Evolutionary conservation across 176 grass and related monocot species (phyloP).

Genomic region (Cenchrus fungigraminus): DNA sequence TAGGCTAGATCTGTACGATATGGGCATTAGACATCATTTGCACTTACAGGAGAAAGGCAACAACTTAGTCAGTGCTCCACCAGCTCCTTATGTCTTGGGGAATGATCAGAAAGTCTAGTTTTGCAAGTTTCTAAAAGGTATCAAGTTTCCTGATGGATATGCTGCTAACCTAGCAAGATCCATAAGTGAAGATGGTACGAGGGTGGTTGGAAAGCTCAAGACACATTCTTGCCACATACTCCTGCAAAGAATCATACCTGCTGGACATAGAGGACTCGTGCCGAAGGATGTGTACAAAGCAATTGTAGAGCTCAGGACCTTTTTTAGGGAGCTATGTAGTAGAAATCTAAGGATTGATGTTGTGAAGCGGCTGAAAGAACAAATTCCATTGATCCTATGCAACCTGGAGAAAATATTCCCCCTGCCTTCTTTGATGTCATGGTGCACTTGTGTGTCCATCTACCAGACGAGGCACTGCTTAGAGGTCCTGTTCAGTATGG

Average conservation of each 20-base stretch:
- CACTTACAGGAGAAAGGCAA: too few species aligned
- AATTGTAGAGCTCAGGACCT: background rate
- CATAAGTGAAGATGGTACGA: too few species aligned
- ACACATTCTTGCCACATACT: background rate
- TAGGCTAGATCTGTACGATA: too few species aligned
- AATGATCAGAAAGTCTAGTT: background rate
- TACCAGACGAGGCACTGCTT: background rate
- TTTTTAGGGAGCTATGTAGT: background rate
- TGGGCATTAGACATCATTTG: too few species aligned
- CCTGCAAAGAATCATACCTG: background rate
- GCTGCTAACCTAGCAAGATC: too few species aligned
- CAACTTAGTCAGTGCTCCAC: too few species aligned
- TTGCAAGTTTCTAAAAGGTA: background rate
- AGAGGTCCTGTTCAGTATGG: background rate
- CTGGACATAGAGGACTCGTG: background rate
- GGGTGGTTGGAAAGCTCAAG: background rate
- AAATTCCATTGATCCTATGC: background rate
- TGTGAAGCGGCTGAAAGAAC: background rate
- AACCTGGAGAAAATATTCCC: constrained; percentile 39
- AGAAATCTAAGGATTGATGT: background rate
- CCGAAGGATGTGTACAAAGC: too few species aligned
- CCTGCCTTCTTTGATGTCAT: background rate
- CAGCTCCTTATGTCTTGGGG: too few species aligned
- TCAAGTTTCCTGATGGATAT: too few species aligned
- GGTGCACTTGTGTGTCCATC: background rate